A percentile compares a stretch with the other conserved stretches of the same genome.
Conservation (phyloP, 2,329 filamentous ascomycete species). For the Alternaria tenuissima region DNA sequence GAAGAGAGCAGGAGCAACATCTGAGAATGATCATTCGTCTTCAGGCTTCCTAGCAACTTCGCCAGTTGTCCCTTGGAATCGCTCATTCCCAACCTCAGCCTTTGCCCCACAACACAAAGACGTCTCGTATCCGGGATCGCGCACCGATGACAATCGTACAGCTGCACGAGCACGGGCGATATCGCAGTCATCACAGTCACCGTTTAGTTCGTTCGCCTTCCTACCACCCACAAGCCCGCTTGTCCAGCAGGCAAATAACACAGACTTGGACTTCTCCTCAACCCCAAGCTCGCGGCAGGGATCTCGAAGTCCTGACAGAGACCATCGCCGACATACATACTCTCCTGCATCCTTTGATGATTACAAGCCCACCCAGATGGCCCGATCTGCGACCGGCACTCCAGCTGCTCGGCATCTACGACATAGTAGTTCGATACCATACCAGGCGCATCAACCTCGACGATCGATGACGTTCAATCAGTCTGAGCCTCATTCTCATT, state of each 20-base stretch:
- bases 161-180: constrained; percentile 51
- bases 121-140: constrained; percentile 25
- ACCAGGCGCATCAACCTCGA: constrained; percentile 80
- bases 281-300: constrained; percentile 45
- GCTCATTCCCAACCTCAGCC: constrained; percentile 54
- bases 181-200: constrained; percentile 71
- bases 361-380: constrained; percentile 54
- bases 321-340: constrained; percentile 74
- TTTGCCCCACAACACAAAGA: constrained; percentile 28
- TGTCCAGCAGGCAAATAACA: constrained; percentile 86
- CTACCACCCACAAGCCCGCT: constrained; percentile 91
- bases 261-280: constrained; percentile 72
- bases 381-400: constrained; percentile 40
- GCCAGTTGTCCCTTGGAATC: constrained; percentile 66
- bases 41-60: constrained; percentile 55
- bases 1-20: constrained; percentile 47
- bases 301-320: constrained; percentile 57
- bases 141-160: constrained; percentile 43
- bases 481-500: constrained; percentile 49
- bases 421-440: constrained; percentile 69
- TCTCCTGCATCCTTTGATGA: constrained; percentile 67
- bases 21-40: constrained; percentile 21
- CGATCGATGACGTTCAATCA: constrained; percentile 72
- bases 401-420: constrained; percentile 53
- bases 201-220: constrained; percentile 80